Evolutionary conservation across 1,139 yeast species (phyloP).

Genomic region (Lodderomyces theae): DNA sequence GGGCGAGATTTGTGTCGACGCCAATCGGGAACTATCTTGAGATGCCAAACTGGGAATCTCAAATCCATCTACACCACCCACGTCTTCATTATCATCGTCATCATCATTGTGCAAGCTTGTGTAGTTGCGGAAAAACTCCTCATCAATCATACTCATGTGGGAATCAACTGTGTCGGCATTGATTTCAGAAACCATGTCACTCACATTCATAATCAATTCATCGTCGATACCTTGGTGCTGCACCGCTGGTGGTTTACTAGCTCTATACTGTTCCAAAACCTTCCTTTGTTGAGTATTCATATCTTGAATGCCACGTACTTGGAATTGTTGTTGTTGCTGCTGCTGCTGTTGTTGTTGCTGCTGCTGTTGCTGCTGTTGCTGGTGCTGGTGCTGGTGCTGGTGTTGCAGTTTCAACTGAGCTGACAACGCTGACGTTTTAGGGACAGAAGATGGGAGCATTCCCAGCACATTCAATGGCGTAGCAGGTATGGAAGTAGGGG

Average conservation of each 20-base stretch:
- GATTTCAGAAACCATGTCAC: not conserved
- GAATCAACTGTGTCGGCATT: slow-evolving; percentile 1
- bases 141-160: slow-evolving; percentile 7
- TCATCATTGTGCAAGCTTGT: slow-evolving; percentile 12
- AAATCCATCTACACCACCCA: not conserved
- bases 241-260: slow-evolving; percentile 14
- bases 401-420: slow-evolving; percentile 2
- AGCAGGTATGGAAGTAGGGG: slow-evolving; percentile 15
- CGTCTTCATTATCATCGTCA: slow-evolving; percentile 1
- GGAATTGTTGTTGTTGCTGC: slow-evolving; percentile 5
- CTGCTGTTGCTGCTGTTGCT: slow-evolving; percentile 1
- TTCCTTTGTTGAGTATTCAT: slow-evolving; percentile 7
- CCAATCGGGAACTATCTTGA: not conserved
- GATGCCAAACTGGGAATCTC: not conserved
- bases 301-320: slow-evolving; percentile 1
- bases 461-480: slow-evolving; percentile 23
- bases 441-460: slow-evolving; percentile 17
- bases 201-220: slow-evolving; percentile 12
- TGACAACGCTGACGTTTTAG: not conserved
- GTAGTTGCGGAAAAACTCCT: slow-evolving; percentile 14
- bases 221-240: slow-evolving; percentile 16
- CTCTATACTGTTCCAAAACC: slow-evolving; percentile 15
- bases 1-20: not conserved
- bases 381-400: slow-evolving; percentile 5
- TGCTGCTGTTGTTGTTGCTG: not conserved